phyloP scores from a whole-genome alignment of 2,329 filamentous ascomycete genomes.

The Boeremia lycopersici region DNA sequence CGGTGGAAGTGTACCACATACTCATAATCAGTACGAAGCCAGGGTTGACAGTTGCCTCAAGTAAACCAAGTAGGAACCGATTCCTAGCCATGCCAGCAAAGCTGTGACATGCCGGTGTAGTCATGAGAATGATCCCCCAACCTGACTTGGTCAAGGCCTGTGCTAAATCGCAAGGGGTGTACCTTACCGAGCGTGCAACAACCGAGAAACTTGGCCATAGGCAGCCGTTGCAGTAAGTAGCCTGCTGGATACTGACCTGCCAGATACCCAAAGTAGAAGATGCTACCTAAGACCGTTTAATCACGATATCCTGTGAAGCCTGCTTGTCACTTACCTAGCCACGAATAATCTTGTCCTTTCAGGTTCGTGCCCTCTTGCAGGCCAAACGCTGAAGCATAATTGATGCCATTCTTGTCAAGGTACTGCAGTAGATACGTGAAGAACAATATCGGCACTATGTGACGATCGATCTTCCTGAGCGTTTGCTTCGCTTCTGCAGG shows the following conservation, averaged over 20 bases:
- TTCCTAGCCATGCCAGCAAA: conserved; percentile 47
- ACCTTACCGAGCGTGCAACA: conserved; percentile 46
- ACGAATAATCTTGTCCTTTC: conserved; percentile 26
- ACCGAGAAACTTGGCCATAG: conserved; percentile 54
- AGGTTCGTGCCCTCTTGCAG: conserved; percentile 56
- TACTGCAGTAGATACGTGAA: conserved; percentile 49
- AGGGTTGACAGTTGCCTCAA: conserved; percentile 55
- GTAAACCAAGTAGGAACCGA: conserved; percentile 60
- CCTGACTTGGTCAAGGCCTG: conserved; percentile 15
- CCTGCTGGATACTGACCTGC: conserved; percentile 54
- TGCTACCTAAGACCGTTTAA: conserved; percentile 38
- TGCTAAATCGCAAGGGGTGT: too few species aligned
- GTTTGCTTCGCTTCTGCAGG: conserved; percentile 36
- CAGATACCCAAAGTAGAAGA: conserved; percentile 59
- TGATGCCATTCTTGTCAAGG: conserved; percentile 56
- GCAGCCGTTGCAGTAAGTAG: conserved; percentile 53
- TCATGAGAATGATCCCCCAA: conserved; percentile 51
- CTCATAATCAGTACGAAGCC: conserved; percentile 68
- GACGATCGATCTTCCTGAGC: conserved; percentile 37
- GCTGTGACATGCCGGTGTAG: conserved; percentile 49
- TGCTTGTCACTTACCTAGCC: conserved; percentile 13
- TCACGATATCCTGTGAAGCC: neutral
- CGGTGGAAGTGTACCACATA: conserved; percentile 68
- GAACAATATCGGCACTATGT: conserved; percentile 42
- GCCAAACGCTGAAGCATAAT: conserved; percentile 59